Conservation (phyloP, 805 yeast species). For the Kodamaea lidongshanica region DNA sequence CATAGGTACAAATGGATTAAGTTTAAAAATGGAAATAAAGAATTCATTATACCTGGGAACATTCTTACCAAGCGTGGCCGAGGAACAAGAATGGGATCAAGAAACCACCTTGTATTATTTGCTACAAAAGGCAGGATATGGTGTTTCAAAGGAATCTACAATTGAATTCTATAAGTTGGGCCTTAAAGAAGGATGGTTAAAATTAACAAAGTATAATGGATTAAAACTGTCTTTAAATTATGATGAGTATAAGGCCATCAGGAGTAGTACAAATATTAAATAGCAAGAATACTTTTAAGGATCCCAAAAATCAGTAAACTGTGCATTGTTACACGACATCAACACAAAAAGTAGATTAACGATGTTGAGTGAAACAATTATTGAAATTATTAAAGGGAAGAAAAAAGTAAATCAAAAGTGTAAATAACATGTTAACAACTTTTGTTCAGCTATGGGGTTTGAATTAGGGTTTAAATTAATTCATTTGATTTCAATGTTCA, state of each 20-base stretch:
- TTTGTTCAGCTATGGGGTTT: no score
- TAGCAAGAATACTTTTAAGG: conserved; percentile 1
- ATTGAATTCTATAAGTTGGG: conserved; percentile 24
- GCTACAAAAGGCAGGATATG: conserved; percentile 63
- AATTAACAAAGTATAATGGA: conserved; percentile 32
- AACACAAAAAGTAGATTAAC: no score
- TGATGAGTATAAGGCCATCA: conserved; percentile 16
- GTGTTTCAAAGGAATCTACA: conserved; percentile 3
- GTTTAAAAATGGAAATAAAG: conserved; percentile 43
- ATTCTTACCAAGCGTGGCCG: conserved; percentile 84
- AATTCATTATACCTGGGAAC: conserved; percentile 59
- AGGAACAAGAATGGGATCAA: conserved; percentile 78
- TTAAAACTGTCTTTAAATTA: conserved; percentile 22
- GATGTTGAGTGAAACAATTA: no score
- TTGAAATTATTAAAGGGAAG: background rate
- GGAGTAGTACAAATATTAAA: conserved; percentile 6
- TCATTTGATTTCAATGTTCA: no score
- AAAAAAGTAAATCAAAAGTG: conserved; percentile 9
- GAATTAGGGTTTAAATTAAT: no score
- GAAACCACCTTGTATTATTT: conserved; percentile 64
- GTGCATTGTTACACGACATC: no score
- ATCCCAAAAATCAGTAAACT: conserved; percentile 11
- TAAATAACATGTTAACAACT: no score
- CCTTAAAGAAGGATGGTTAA: conserved; percentile 28
- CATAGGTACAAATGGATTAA: conserved; percentile 77